Percentiles rank a stretch among this genome's conserved stretches.
phyloP scores from a whole-genome alignment of 805 yeast species.

The Cyberlindnera bimundalis region DNA sequence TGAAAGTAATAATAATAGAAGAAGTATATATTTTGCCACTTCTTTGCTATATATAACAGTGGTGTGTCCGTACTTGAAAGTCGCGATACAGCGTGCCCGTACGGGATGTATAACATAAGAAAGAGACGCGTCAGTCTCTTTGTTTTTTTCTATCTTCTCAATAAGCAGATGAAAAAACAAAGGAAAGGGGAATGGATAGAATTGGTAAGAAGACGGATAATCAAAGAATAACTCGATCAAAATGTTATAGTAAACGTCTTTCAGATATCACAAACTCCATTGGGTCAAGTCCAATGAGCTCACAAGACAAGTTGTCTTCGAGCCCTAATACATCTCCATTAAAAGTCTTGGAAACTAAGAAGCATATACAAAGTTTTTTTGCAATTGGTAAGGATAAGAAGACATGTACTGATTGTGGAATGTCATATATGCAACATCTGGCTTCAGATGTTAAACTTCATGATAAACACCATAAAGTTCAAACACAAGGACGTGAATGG shows the following conservation, averaged over 20 bases:
- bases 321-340: conserved; percentile 16
- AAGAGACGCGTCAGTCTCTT: no score
- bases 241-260: no score
- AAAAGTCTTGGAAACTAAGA: neutral
- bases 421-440: conserved; percentile 46
- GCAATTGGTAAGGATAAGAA: conserved; percentile 19
- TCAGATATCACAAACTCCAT: neutral
- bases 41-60: no score
- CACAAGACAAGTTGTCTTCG: conserved; percentile 11
- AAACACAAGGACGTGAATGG: conserved; percentile 50
- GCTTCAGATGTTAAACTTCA: conserved; percentile 46
- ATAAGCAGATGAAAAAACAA: no score
- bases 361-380: conserved; percentile 15
- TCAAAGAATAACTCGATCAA: no score
- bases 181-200: no score
- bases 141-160: no score
- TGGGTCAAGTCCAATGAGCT: conserved; percentile 12
- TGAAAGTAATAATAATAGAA: no score
- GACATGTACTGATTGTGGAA: conserved; percentile 49
- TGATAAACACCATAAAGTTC: conserved; percentile 43
- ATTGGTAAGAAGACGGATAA: no score
- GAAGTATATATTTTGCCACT: neutral
- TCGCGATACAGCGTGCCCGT: no score
- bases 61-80: no score
- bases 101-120: no score